Conservation (phyloP, 768 basidiomycete genomes). For the Leccinum variicolor region DNA sequence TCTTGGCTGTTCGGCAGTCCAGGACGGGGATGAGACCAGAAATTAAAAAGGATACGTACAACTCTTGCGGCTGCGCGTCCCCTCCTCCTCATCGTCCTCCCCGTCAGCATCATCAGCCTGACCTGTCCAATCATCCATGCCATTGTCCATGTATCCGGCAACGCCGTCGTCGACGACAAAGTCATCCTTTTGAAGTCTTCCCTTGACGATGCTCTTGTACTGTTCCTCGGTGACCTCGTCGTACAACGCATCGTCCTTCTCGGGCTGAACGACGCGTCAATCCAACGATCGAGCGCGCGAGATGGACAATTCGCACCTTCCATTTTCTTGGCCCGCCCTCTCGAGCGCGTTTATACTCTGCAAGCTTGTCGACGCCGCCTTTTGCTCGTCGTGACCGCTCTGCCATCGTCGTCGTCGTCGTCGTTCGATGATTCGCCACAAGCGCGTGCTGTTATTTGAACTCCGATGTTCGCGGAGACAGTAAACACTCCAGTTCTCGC, state of each 20-base stretch:
- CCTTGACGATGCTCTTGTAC: constrained; percentile 81
- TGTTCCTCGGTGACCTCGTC: constrained; percentile 90
- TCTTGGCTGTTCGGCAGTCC: constrained; percentile 25
- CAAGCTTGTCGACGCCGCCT: constrained; percentile 42
- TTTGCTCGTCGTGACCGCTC: constrained; percentile 29
- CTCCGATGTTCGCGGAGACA: constrained; percentile 24
- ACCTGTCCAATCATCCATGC: constrained; percentile 90
- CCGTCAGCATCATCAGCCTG: constrained; percentile 52
- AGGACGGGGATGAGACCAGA: neutral
- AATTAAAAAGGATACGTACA: constrained; percentile 26
- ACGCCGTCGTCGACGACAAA: constrained; percentile 95
- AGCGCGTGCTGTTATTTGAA: constrained; percentile 21
- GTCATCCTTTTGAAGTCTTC: constrained; percentile 81
- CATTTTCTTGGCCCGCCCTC: constrained; percentile 56
- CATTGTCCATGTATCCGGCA: constrained; percentile 91
- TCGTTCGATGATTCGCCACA: constrained; percentile 23
- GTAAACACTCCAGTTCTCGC: neutral
- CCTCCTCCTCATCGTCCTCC: constrained; percentile 48
- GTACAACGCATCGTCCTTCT: constrained; percentile 70
- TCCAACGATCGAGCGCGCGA: neutral
- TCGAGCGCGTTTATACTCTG: constrained; percentile 57
- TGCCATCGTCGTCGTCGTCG: constrained; percentile 15
- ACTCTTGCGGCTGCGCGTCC: constrained; percentile 36
- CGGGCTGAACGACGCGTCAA: constrained; percentile 34
- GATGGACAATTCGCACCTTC: constrained; percentile 43